Conservation (phyloP, 2,329 filamentous ascomycete genomes). For the Ophiosphaerella narmari region DNA sequence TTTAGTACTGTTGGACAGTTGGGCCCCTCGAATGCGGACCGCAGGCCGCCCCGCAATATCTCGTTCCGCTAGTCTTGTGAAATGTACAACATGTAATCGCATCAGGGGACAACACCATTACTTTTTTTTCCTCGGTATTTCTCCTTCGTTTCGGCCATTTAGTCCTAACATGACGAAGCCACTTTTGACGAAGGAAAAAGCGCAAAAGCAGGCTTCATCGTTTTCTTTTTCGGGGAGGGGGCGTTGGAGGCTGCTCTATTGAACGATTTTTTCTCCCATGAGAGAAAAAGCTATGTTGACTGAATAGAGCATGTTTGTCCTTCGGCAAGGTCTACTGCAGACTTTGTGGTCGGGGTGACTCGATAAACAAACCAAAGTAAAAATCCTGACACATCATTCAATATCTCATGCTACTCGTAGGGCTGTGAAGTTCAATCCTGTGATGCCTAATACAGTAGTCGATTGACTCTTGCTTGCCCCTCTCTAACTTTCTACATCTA, state of each 20-base stretch:
- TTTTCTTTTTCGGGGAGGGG: not conserved
- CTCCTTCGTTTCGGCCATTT: conserved; percentile 11
- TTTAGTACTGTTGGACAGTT: conserved; percentile 10
- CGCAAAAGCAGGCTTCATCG: conserved; percentile 1
- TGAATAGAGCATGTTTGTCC: too few species aligned
- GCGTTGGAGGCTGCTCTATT: conserved; percentile 3
- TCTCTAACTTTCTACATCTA: too few species aligned
- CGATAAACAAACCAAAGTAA: conserved; percentile 2
- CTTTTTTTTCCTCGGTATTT: conserved; percentile 10
- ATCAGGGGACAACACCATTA: conserved; percentile 1
- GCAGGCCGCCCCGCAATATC: conserved; percentile 24
- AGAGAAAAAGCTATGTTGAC: too few species aligned
- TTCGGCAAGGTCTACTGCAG: conserved; percentile 1
- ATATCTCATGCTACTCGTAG: too few species aligned
- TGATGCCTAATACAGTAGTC: too few species aligned
- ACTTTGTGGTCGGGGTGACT: not conserved
- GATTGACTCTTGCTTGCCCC: too few species aligned
- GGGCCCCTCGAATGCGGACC: conserved; percentile 15
- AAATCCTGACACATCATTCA: not conserved
- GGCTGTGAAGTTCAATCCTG: too few species aligned
- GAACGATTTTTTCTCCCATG: conserved; percentile 5
- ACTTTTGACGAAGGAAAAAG: conserved; percentile 9
- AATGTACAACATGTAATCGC: conserved; percentile 45
- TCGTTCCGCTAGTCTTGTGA: conserved; percentile 17
- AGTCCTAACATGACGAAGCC: conserved; percentile 6